Conservation (phyloP, 2,329 filamentous ascomycete genomes). For the Helotiales sp. region DNA sequence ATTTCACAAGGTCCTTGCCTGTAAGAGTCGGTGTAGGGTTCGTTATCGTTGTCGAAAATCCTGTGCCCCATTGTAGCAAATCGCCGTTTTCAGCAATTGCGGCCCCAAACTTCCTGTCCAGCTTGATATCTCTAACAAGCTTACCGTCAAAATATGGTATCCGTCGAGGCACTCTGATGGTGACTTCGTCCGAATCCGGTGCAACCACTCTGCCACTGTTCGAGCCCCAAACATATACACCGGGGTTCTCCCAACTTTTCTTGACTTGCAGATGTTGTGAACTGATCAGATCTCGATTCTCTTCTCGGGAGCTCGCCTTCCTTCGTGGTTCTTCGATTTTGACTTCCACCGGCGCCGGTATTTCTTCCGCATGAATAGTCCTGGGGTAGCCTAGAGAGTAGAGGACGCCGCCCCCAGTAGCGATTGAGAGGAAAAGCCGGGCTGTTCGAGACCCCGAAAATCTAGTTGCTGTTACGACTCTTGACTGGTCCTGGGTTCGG, state of each 20-base stretch:
- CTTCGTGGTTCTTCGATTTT: conserved; percentile 70
- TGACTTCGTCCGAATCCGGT: conserved; percentile 75
- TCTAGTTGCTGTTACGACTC: conserved; percentile 28
- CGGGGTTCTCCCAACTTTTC: conserved; percentile 79
- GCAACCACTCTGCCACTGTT: conserved; percentile 86
- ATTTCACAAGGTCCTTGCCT: conserved; percentile 79
- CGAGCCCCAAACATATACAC: conserved; percentile 92
- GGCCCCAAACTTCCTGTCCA: conserved; percentile 81
- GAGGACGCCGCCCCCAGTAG: conserved; percentile 34
- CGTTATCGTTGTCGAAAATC: conserved; percentile 68
- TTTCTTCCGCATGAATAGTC: conserved; percentile 38
- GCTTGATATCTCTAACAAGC: conserved; percentile 83
- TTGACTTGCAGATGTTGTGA: conserved; percentile 89
- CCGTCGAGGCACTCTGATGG: conserved; percentile 79
- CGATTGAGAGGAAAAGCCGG: conserved; percentile 32
- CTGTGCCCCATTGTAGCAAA: conserved; percentile 87
- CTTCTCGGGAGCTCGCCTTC: conserved; percentile 66
- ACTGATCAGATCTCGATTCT: conserved; percentile 76
- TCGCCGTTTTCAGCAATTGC: conserved; percentile 89
- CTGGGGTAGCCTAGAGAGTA: conserved; percentile 37
- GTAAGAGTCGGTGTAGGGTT: conserved; percentile 73
- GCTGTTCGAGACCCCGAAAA: conserved; percentile 18
- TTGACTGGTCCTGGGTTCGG: conserved; percentile 23
- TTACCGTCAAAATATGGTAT: conserved; percentile 84
- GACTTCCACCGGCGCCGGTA: conserved; percentile 54